phyloP scores from a whole-genome alignment of 2,329 filamentous ascomycete species.

The Trichoderma lentiforme region DNA sequence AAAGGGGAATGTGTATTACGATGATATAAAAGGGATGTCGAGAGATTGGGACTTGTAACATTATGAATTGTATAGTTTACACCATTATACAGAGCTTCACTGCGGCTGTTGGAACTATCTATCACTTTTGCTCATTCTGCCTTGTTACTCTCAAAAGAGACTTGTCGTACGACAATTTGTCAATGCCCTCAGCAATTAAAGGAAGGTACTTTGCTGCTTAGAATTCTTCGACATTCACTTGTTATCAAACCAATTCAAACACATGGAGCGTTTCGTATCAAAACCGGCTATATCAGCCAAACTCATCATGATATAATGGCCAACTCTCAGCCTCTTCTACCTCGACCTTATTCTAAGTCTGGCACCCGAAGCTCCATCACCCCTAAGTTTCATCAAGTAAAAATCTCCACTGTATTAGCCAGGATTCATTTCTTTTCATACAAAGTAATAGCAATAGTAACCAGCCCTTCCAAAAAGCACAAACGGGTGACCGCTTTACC shows the following conservation, averaged over 20 bases:
- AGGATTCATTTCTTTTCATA: neutral
- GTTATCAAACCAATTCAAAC: neutral
- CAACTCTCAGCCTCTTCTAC: neutral
- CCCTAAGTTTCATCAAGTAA: neutral
- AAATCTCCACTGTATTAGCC: neutral
- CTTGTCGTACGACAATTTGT: neutral
- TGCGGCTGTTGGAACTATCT: constrained; percentile 33
- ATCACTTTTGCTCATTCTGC: neutral
- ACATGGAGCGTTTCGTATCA: neutral
- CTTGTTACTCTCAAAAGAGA: neutral
- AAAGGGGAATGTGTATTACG: neutral
- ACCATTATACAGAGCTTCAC: constrained; percentile 22
- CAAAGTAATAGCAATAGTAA: constrained; percentile 5
- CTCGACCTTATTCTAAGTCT: neutral
- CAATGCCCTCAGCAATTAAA: neutral
- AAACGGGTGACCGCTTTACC: constrained; percentile 14
- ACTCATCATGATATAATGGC: neutral
- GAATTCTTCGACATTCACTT: neutral
- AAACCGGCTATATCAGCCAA: neutral
- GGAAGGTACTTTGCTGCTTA: neutral
- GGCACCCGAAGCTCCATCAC: neutral
- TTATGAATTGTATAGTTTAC: constrained; percentile 18
- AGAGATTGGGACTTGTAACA: constrained; percentile 3
- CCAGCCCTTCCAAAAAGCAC: constrained; percentile 8
- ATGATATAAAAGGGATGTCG: constrained; percentile 5